Percentiles rank a stretch among this genome's conserved stretches.
Evolutionary conservation across 257 asterid species (phyloP).

Genomic region (Jacaranda mimosifolia): DNA sequence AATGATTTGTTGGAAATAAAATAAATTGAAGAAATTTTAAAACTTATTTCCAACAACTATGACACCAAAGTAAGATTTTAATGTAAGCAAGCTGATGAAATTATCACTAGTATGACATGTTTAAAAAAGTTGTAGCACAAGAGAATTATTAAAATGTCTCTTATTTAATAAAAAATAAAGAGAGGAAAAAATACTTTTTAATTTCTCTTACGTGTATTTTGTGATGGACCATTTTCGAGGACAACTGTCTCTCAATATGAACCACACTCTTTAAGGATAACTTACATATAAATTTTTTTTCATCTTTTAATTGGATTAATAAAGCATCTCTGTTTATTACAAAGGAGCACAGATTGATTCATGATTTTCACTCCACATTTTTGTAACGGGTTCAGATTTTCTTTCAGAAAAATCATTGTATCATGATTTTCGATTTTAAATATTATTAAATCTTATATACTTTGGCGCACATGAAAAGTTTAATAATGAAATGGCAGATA

Average conservation of each 20-base stretch:
- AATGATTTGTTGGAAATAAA: no score
- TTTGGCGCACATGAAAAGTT: no score
- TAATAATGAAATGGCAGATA: no score
- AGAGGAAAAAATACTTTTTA: not conserved
- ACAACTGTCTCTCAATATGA: not conserved
- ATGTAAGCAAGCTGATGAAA: no score
- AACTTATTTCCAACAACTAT: no score
- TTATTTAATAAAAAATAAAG: not conserved
- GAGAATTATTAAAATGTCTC: not conserved
- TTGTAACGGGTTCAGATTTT: no score
- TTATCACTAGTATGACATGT: not conserved
- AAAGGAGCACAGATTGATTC: not conserved
- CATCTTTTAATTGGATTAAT: not conserved
- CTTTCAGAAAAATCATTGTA: no score
- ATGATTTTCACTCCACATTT: no score
- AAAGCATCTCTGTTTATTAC: not conserved
- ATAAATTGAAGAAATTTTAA: no score
- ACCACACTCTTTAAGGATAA: not conserved
- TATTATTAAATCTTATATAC: no score
- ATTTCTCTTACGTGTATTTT: not conserved
- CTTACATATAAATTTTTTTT: not conserved
- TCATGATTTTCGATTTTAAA: no score
- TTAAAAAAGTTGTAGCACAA: not conserved
- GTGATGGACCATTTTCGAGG: slow-evolving; percentile 3
- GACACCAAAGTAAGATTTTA: no score